A percentile compares a stretch with the other conserved stretches of the same genome.
Conservation (phyloP, 1,139 yeast species). For the Saccharomycopsis hybrid region DNA sequence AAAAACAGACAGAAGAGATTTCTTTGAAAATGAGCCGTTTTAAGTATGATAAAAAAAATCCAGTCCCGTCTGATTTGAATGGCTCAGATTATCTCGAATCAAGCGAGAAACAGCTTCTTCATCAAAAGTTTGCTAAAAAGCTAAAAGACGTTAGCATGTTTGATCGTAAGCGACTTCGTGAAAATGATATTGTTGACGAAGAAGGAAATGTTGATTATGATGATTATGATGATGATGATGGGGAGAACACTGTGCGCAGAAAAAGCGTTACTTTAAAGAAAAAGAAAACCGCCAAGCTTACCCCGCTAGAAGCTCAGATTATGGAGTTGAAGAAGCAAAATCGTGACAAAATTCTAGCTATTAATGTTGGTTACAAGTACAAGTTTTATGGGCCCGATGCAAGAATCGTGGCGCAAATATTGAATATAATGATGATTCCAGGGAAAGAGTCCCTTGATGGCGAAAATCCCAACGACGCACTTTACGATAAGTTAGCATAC, state of each 20-base stretch:
- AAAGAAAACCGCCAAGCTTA: constrained; percentile 32
- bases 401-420: constrained; percentile 50
- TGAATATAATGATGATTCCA: constrained; percentile 67
- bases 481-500: constrained; percentile 62
- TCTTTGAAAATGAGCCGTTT: no score
- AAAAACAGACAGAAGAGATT: no score
- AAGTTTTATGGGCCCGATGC: constrained; percentile 87
- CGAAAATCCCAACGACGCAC: constrained; percentile 33
- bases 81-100: constrained; percentile 2
- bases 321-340: constrained; percentile 53
- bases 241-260: no score
- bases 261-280: background rate
- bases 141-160: constrained; percentile 1
- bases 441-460: constrained; percentile 52
- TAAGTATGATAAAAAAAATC: no score
- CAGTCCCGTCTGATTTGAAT: no score
- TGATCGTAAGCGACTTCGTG: background rate
- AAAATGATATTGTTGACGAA: background rate
- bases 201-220: background rate
- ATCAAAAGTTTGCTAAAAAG: constrained; percentile 4
- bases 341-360: constrained; percentile 62
- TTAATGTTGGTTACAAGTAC: constrained; percentile 89
- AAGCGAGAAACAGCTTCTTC: constrained; percentile 5
- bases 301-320: constrained; percentile 80
- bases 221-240: background rate